These are phyloP conservation scores for Eucalyptus regnans DNA, from an alignment of 345 rosid species.

Conservation along the genomic window DNA sequence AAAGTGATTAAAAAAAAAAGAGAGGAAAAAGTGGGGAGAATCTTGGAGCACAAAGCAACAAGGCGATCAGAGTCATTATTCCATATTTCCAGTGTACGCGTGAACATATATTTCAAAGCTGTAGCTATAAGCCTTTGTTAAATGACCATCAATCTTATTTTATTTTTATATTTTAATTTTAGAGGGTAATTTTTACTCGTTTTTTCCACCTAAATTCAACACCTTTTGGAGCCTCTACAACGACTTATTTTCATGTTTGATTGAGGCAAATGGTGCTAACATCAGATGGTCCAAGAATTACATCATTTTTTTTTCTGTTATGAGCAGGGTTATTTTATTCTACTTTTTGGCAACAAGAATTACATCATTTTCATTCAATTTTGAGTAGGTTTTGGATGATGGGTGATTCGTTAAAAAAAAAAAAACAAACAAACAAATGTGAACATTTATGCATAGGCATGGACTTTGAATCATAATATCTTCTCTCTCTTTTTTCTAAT, in stretches of 20 bases:
- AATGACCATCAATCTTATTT: background rate
- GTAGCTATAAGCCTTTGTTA: background rate
- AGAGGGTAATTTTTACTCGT: background rate
- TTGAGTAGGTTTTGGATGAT: background rate
- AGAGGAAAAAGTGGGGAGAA: background rate
- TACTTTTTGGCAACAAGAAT: background rate
- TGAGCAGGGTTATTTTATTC: background rate
- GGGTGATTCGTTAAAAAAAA: background rate
- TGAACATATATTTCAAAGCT: background rate
- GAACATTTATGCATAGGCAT: background rate
- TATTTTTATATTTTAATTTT: background rate
- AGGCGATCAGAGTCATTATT: background rate
- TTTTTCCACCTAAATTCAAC: background rate
- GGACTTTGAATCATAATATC: background rate
- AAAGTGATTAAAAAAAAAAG: background rate
- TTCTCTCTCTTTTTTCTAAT: background rate
- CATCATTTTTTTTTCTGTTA: background rate
- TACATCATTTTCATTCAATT: background rate
- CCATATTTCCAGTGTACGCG: constrained; percentile 9
- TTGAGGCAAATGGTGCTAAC: background rate
- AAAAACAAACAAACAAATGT: too few species aligned
- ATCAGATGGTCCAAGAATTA: background rate
- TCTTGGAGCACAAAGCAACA: background rate
- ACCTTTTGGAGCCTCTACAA: background rate
- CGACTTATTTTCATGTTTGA: background rate